Evolutionary conservation across 805 yeast species (phyloP).

Genomic region (Wickerhamiella cacticola): DNA sequence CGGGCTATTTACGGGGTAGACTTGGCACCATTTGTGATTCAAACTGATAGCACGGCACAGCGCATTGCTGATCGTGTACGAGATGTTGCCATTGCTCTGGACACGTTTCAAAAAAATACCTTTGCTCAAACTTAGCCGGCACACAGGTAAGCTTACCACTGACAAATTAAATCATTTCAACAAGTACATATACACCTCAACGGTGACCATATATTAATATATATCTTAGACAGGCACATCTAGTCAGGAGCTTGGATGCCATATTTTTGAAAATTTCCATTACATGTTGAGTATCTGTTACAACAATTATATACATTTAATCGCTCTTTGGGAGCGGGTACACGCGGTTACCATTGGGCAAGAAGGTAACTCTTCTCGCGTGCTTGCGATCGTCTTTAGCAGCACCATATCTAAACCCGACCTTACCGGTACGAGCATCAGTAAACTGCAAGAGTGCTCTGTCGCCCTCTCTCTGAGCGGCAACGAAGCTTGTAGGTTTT

Average conservation of each 20-base stretch:
- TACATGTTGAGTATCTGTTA: no score
- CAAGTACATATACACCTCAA: slow-evolving; percentile 2
- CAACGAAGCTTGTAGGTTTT: slow-evolving; percentile 37
- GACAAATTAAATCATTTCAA: neutral
- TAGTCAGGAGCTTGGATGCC: no score
- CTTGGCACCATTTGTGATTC: slow-evolving; percentile 18
- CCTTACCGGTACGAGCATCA: slow-evolving; percentile 65
- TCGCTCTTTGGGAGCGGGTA: slow-evolving; percentile 22
- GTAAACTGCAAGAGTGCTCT: slow-evolving; percentile 61
- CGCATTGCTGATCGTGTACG: slow-evolving; percentile 11
- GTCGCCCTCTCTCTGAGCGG: slow-evolving; percentile 56
- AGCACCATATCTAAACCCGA: slow-evolving; percentile 88
- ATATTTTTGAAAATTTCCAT: no score
- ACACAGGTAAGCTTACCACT: neutral
- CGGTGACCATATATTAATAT: neutral
- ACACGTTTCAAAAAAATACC: neutral
- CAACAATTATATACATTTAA: no score
- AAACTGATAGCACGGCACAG: slow-evolving; percentile 12
- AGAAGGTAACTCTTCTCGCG: slow-evolving; percentile 40
- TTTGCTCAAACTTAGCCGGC: neutral
- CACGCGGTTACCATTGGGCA: slow-evolving; percentile 20
- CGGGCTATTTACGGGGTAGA: slow-evolving; percentile 12
- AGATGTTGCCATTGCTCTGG: slow-evolving; percentile 7
- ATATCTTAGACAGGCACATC: neutral
- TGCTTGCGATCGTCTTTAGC: slow-evolving; percentile 78